These are phyloP conservation scores for Stylonectria norvegica DNA, from an alignment of 2,329 filamentous ascomycete genomes.

Conservation along the genomic window DNA sequence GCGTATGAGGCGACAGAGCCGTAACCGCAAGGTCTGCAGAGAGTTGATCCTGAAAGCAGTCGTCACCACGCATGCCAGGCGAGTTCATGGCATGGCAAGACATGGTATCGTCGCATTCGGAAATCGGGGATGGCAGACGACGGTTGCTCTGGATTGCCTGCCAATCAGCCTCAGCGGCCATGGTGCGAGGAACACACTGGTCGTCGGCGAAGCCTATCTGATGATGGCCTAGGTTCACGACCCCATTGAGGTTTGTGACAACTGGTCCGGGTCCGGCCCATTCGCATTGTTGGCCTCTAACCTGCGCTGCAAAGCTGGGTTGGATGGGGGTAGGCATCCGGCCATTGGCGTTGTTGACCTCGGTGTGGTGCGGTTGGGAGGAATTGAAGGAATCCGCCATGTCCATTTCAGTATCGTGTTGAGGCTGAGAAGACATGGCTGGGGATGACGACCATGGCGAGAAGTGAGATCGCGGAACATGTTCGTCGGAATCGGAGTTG, in stretches of 20 bases:
- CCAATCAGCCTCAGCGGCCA: constrained; percentile 48
- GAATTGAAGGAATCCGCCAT: constrained; percentile 40
- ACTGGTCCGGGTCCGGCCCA: constrained; percentile 32
- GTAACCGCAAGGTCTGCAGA: constrained; percentile 23
- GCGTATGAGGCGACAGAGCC: constrained; percentile 20
- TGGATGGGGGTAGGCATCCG: constrained; percentile 60
- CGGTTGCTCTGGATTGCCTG: constrained; percentile 51
- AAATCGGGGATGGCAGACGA: constrained; percentile 58
- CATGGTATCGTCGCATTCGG: constrained; percentile 51
- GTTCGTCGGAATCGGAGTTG: constrained; percentile 40
- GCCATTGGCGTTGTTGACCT: constrained; percentile 32
- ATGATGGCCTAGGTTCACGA: constrained; percentile 40
- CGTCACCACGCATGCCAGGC: constrained; percentile 32
- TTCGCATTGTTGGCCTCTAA: constrained; percentile 51
- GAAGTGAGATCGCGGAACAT: constrained; percentile 28
- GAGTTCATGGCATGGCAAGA: constrained; percentile 33
- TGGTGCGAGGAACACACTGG: constrained; percentile 46
- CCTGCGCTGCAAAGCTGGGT: constrained; percentile 53
- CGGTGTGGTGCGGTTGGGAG: constrained; percentile 14
- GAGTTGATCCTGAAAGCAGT: constrained; percentile 32
- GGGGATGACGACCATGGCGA: constrained; percentile 32
- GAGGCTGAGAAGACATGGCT: constrained; percentile 11
- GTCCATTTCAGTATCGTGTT: constrained; percentile 45
- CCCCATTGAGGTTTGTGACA: constrained; percentile 34
- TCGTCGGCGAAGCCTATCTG: constrained; percentile 39